Evolutionary conservation across 441 rosid species (phyloP).

Genomic region (Kokia cookei): DNA sequence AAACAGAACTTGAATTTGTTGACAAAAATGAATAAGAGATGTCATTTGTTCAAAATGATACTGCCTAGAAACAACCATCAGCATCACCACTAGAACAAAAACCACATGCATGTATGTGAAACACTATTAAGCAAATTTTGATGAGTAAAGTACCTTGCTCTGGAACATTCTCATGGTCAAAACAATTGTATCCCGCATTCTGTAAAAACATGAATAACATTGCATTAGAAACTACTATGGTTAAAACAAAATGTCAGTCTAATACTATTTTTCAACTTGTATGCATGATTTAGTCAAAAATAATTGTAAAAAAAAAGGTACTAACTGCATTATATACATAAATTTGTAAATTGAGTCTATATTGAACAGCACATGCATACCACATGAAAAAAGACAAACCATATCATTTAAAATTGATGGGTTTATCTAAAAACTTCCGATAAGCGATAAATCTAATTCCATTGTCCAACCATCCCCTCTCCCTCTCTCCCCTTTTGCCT

Average conservation of each 20-base stretch:
- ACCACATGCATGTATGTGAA: neutral
- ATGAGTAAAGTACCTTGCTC: constrained; percentile 56
- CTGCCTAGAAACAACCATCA: neutral
- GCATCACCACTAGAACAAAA: neutral
- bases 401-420: neutral
- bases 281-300: neutral
- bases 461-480: neutral
- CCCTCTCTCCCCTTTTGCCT: neutral
- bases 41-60: neutral
- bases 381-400: neutral
- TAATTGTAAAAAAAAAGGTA: neutral
- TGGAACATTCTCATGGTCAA: constrained; percentile 87
- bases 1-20: neutral
- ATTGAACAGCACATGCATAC: neutral
- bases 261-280: neutral
- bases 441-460: neutral
- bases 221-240: neutral
- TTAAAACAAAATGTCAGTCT: neutral
- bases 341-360: neutral
- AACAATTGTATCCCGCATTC: constrained; percentile 82
- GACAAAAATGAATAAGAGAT: neutral
- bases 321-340: neutral
- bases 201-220: constrained; percentile 19
- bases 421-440: neutral
- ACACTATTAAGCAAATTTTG: neutral